Evolutionary conservation across 169 alveolate species (phyloP), one percentile per base, ranked within the genome.

Genomic region (Cryptosporidium muris): DNA sequence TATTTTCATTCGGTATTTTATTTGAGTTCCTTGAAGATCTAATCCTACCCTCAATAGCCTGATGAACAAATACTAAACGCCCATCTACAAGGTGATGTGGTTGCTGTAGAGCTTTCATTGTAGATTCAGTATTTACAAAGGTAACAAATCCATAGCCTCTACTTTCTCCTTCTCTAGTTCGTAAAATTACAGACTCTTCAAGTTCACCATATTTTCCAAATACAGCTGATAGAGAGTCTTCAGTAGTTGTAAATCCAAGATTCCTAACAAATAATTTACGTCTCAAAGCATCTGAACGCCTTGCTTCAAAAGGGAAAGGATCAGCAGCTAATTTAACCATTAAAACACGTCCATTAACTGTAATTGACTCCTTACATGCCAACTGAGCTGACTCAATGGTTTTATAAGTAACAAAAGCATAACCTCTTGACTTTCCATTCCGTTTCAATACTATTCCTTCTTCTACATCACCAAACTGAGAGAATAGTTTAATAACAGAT

Each of bases 401-500:
- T 40, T 88, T 89, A 65, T 80, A 92, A 14, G 94, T 91, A 42
- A 92, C 92, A 65, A 92, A 91, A 25, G 94, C 95, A 89, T 90
- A 92, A 0, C 95, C 95, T 81, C 90, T 88, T 38, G 95, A 91
- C 64, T 91, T 53, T 12, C 94, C 94, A 65, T 90, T 93, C 52
- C 88, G 82, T 53, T 90, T 92, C 11, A 93, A 80, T 60, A 91
- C 94, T 34, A 92, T 88, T 9, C 93, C 94, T 63, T 91, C 94
- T 58, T 90, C 94, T 3, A 91, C 81, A 54, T 90, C 94, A 4
- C 94, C 94, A 80, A 81, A 90, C 8, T 65, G 82, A 42, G 88
- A 81, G 66, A 91, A 90, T 51, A 88, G 82, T 49, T 82, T 90
- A 38, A 81, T 66, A 52, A 91, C 89, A 37, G 89, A 81, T 64